Evolutionary conservation across 345 rosid genomes (phyloP), one percentile per base, ranked within the genome.

Genomic region (Trapa incisa): DNA sequence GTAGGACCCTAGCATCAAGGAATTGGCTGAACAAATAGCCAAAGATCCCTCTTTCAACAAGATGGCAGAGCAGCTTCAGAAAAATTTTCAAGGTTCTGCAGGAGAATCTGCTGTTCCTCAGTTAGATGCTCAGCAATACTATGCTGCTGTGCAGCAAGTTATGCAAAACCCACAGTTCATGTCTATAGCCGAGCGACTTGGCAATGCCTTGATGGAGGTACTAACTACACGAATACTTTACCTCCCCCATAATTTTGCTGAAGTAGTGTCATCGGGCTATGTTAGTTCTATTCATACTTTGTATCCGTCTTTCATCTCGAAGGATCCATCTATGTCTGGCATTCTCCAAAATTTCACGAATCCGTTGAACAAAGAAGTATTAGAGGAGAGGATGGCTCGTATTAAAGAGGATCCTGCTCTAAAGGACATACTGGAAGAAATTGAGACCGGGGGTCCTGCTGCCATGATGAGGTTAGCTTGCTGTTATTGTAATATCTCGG

Each of bases 281-380:
- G 22, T 29, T 58, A 9, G 37, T 7, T 33, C 37, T 35, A 54
- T 43, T 67, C 52, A 71, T 22, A 50, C 14, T 6, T 70, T 39
- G 71, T 14, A 43, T 43, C 15, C 37, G 64, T 63, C 62, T 38
- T 32, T 54, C 68, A 79, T 69, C 68, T 67, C 73, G 38, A 58
- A 94, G 99, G 97, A 94, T 76, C 99, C 97, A 58, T 87, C 96
- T 45, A 89, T 94, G 97, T 89, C 99, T 66, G 73, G 82, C 12
- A 82, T 94, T 83, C 81, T 94, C 69, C 93, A 91, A 73, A 85
- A 77, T 74, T 81, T 94, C 68, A 50, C 96, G 41, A 91, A 89
- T 65, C 97, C 99, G 64, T 65, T 85, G 33, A 82, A 87, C 4
- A 87, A 89, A 12, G 96, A 91, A 65, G 89, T 87, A 69, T 77